Base-by-base conservation (phyloP, 1,284 basidiomycete genomes). In the Cryptococcus neoformans region DNA sequence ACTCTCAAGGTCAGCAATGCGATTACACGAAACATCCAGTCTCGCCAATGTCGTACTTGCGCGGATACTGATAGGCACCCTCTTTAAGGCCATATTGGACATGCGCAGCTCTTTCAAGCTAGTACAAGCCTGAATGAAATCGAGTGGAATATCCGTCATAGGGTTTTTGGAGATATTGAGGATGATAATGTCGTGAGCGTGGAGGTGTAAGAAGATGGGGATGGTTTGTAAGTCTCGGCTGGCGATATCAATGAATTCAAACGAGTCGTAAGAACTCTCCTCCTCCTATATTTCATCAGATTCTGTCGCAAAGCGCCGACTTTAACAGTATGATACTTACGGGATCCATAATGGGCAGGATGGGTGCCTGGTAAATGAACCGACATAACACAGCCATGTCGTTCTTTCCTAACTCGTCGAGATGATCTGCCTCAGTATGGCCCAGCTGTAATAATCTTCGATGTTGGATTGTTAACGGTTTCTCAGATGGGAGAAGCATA, bases 91-190 rank as follows among this genome's bases (percentile, higher is more conserved):
- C 87, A 97, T 93, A 65, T 92, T 86, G n/a, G 88, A 88, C 54
- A 99, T 81, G 8, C 88, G 85, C 51, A 99, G 84, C 68, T 95
- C 92, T 51, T 87, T 87, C 36, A 99, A 83, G 5, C 81, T 84
- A 3, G 84, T 85, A 71, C 93, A 97, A 9, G 88, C 85, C 76
- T 98, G 91, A 52, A 97, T 88, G 73, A 99, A 99, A 78, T 99
- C 96, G 50, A 92, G 85, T 0, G 96, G 96, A 40, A 99, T 87
- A 74, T 99, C 95, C 54, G 94, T 85, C 84, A 96, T 92, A 1
- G 95, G 93, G 72, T 99, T 99, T 57, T 89, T 86, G 2, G 93
- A 95, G 7, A 99, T 83, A 66, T 92, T 92, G 58, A 99, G 86
- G 51, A 84, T 87, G 65, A 90, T 82, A 69, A 99, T 93, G 51